Conservation (phyloP, 306 rosid genomes). For the Corylus americana region DNA sequence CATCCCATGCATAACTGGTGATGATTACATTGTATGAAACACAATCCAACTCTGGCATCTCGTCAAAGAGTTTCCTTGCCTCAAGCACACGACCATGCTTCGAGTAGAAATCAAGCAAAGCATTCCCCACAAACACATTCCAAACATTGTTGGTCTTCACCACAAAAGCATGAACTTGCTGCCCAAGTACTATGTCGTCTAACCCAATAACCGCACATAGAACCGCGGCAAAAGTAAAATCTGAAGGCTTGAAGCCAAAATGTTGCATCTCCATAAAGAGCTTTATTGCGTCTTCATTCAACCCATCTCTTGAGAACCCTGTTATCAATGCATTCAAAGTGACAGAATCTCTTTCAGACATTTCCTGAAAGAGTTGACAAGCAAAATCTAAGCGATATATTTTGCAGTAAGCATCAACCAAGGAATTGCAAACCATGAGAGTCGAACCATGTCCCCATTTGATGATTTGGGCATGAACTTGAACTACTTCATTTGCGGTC, state of each 20-base stretch:
- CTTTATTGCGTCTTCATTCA: slow-evolving; percentile 55
- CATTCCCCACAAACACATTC: slow-evolving; percentile 88
- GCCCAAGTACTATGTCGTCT: slow-evolving; percentile 59
- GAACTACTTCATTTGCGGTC: slow-evolving; percentile 41
- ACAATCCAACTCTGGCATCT: slow-evolving; percentile 86
- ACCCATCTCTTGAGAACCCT: slow-evolving; percentile 68
- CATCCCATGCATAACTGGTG: slow-evolving; percentile 62
- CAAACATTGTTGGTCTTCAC: slow-evolving; percentile 64
- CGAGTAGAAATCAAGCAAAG: slow-evolving; percentile 84
- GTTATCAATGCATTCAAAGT: slow-evolving; percentile 79
- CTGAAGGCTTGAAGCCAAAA: slow-evolving; percentile 58
- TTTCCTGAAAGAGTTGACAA: slow-evolving; percentile 47
- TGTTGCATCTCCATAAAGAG: slow-evolving; percentile 67
- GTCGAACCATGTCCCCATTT: slow-evolving; percentile 61
- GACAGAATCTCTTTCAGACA: slow-evolving; percentile 62
- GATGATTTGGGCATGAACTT: slow-evolving; percentile 62
- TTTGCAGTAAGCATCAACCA: slow-evolving; percentile 86
- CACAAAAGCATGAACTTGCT: slow-evolving; percentile 65
- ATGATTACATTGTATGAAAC: slow-evolving; percentile 75
- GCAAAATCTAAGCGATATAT: slow-evolving; percentile 50
- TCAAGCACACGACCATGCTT: slow-evolving; percentile 59
- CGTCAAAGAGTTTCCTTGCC: slow-evolving; percentile 57
- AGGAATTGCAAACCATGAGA: slow-evolving; percentile 76
- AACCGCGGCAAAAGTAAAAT: slow-evolving; percentile 81
- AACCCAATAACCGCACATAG: slow-evolving; percentile 62